Percentiles rank a stretch among this genome's conserved stretches.
Conservation (phyloP, 148 eudicot genomes). For the Rhododendron kiyosumense region DNA sequence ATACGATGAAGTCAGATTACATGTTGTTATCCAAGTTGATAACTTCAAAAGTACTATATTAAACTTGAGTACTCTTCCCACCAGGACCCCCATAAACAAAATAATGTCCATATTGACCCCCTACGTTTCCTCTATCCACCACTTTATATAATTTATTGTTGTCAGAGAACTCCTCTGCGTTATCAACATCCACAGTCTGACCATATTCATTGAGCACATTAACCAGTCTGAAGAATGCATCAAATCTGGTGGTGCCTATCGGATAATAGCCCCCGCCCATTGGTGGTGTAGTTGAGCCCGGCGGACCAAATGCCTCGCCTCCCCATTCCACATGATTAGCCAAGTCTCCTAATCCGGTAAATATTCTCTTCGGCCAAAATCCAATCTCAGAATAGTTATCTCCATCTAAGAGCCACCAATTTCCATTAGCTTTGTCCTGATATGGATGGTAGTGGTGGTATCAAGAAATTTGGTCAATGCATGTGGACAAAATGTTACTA, state of each 20-base stretch:
- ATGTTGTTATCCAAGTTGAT: no score
- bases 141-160: background rate
- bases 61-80: no score
- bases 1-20: no score
- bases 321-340: background rate
- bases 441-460: no score
- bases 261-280: background rate
- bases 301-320: background rate
- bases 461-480: no score
- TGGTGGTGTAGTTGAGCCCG: background rate
- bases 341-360: background rate
- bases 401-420: background rate
- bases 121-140: background rate
- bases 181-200: background rate
- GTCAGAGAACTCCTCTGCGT: background rate
- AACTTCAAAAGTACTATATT: no score
- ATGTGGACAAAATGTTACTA: no score
- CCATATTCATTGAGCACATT: background rate
- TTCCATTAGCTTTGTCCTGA: no score
- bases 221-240: background rate
- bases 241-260: background rate
- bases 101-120: no score
- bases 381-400: background rate
- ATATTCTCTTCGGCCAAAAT: background rate
- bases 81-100: no score